A percentile compares a stretch with the other conserved stretches of the same genome.
Conservation (phyloP, 2,329 filamentous ascomycete species). For the Cladosporium sp. region DNA sequence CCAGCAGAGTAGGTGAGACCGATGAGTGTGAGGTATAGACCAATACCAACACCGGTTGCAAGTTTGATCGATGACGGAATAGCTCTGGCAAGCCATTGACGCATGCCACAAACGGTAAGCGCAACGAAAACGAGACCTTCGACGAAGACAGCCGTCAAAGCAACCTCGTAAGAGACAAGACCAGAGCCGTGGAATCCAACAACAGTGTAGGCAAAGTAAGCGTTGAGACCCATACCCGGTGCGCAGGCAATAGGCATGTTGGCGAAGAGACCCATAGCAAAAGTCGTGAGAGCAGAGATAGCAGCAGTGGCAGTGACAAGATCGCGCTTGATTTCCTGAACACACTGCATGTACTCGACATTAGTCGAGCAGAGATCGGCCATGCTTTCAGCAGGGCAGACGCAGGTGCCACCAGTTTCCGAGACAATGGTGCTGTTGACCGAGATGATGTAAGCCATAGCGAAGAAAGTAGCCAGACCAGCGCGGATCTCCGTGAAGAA, state of each 20-base stretch:
- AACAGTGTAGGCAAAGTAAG: conserved; percentile 81
- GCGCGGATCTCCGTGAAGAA: conserved; percentile 86
- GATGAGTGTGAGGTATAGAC: conserved; percentile 76
- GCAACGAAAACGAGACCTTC: conserved; percentile 85
- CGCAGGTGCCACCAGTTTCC: conserved; percentile 73
- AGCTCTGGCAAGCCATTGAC: conserved; percentile 83
- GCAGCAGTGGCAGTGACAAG: conserved; percentile 83
- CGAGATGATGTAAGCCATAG: conserved; percentile 79
- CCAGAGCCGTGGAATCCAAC: conserved; percentile 77
- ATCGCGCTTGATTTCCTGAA: conserved; percentile 68
- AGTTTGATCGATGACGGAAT: conserved; percentile 85
- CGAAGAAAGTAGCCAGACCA: conserved; percentile 69
- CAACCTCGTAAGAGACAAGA: conserved; percentile 71
- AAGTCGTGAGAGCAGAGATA: conserved; percentile 75
- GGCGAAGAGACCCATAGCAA: conserved; percentile 80
- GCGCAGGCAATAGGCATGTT: conserved; percentile 77
- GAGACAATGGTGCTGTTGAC: conserved; percentile 67
- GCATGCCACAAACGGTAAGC: conserved; percentile 76
- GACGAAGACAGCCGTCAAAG: conserved; percentile 83
- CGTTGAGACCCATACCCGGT: conserved; percentile 80
- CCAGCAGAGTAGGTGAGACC: conserved; percentile 79
- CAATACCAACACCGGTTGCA: conserved; percentile 82
- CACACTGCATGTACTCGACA: conserved; percentile 65
- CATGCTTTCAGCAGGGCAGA: conserved; percentile 59
- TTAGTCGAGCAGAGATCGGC: conserved; percentile 57